These are phyloP conservation scores for Triangularia verruculosa DNA, from an alignment of 2,329 filamentous ascomycete species.

Conservation along the genomic window DNA sequence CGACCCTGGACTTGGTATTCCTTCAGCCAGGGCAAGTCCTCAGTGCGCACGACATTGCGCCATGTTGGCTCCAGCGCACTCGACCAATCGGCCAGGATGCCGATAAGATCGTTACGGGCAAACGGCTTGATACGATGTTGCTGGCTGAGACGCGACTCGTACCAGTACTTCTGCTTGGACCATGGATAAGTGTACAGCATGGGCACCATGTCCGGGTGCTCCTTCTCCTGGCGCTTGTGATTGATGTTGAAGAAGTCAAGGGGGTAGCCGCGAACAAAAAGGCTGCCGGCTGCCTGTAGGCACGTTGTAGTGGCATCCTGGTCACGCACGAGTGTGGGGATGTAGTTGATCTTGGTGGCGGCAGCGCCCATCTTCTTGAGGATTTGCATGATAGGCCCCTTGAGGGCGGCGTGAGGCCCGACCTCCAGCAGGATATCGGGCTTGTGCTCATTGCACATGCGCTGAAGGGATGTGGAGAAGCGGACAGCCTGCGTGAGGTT, in stretches of 20 bases:
- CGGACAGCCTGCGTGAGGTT: conserved; percentile 41
- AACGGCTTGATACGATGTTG: conserved; percentile 36
- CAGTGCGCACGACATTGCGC: conserved; percentile 37
- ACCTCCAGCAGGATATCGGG: conserved; percentile 31
- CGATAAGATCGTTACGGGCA: conserved; percentile 35
- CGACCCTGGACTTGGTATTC: conserved; percentile 49
- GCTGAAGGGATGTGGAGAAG: conserved; percentile 37
- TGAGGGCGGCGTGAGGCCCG: conserved; percentile 32
- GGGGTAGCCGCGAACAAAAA: conserved; percentile 31
- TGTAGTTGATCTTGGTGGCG: conserved; percentile 29
- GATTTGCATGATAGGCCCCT: conserved; percentile 31
- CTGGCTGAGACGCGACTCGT: conserved; percentile 31
- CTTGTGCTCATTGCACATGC: conserved; percentile 30
- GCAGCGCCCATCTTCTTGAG: conserved; percentile 25
- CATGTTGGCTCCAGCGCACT: conserved; percentile 37
- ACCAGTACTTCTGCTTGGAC: conserved; percentile 33
- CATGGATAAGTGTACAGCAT: conserved; percentile 33
- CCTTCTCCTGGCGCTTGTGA: conserved; percentile 29
- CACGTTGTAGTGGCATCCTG: conserved; percentile 24
- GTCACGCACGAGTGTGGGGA: conserved; percentile 28
- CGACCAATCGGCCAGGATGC: conserved; percentile 34
- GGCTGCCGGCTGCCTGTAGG: conserved; percentile 31
- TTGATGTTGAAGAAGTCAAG: conserved; percentile 33
- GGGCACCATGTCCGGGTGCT: conserved; percentile 29
- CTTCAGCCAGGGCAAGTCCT: conserved; percentile 45